Percentiles rank a stretch among this genome's conserved stretches.
Evolutionary conservation across 306 rosid species (phyloP).

Genomic region (Coriaria nepalensis): DNA sequence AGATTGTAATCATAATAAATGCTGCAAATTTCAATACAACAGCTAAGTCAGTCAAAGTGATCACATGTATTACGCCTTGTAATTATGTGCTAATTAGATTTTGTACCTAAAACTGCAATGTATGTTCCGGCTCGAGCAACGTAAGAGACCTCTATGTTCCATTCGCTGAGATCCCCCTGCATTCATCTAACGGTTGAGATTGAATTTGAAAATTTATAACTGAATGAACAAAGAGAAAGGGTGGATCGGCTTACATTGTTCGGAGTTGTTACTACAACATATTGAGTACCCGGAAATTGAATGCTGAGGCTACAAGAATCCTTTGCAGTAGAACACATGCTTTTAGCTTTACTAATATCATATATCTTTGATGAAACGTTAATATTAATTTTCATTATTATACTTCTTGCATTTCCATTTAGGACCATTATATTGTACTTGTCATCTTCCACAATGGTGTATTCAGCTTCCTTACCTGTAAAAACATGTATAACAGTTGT

Average conservation of each 20-base stretch:
- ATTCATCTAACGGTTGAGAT: conserved; percentile 9
- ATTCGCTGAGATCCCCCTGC: conserved; percentile 31
- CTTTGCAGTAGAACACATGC: conserved; percentile 32
- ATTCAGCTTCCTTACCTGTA: conserved; percentile 45
- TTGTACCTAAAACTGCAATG: conserved; percentile 45
- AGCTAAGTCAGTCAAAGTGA: no score
- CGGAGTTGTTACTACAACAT: conserved; percentile 37
- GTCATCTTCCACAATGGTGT: conserved; percentile 43
- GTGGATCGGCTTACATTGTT: conserved; percentile 27
- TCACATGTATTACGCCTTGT: no score
- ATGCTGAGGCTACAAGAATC: conserved; percentile 39
- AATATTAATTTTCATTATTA: conserved; percentile 24
- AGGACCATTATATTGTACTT: conserved; percentile 40
- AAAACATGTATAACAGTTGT: conserved; percentile 2
- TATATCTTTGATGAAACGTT: conserved; percentile 51
- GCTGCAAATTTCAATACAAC: conserved; percentile 21
- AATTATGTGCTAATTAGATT: neutral
- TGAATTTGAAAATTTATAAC: neutral
- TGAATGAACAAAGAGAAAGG: neutral
- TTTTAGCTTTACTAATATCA: conserved; percentile 44
- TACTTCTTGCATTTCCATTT: conserved; percentile 35
- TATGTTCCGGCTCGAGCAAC: conserved; percentile 33
- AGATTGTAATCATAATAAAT: conserved; percentile 14
- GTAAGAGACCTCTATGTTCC: conserved; percentile 35
- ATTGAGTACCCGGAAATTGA: conserved; percentile 36